Conservation (phyloP, 768 basidiomycete genomes). For the Lactifluus pinguis region DNA sequence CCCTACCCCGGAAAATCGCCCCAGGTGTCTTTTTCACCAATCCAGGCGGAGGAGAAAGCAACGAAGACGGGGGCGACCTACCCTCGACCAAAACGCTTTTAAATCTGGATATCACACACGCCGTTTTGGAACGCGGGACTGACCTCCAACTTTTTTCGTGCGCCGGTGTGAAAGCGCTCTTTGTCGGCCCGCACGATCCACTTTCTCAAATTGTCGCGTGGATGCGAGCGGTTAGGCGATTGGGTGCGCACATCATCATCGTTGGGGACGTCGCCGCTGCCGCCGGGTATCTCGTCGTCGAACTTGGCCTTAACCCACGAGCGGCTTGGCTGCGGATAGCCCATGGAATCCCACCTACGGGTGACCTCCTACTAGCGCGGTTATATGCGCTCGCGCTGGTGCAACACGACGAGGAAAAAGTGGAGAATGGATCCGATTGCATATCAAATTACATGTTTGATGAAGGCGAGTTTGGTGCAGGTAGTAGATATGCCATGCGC, state of each 20-base stretch:
- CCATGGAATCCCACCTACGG: constrained; percentile 3
- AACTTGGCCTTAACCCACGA: constrained; percentile 3
- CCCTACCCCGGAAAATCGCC: constrained; percentile 7
- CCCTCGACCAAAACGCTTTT: not conserved
- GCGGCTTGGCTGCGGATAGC: constrained; percentile 13
- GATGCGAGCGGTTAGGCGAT: constrained; percentile 7
- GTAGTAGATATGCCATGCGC: not conserved
- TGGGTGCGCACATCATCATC: constrained; percentile 7
- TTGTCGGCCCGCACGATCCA: constrained; percentile 6
- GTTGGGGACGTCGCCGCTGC: constrained; percentile 10
- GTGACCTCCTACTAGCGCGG: constrained; percentile 1
- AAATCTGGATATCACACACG: constrained; percentile 9
- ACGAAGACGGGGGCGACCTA: not conserved
- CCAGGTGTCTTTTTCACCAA: constrained; percentile 8
- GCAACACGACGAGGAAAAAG: not conserved
- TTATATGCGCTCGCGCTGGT: not conserved
- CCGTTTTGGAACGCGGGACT: constrained; percentile 1
- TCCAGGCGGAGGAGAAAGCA: not conserved
- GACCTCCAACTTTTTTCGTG: not conserved
- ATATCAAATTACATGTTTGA: too few species aligned
- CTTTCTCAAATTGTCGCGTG: constrained; percentile 12
- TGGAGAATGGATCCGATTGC: not conserved
- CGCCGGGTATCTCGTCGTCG: constrained; percentile 11
- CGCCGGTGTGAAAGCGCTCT: constrained; percentile 6
- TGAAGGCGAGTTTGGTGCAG: not conserved